Conservation (phyloP, 441 rosid genomes). For the Populus trichocarpa region DNA sequence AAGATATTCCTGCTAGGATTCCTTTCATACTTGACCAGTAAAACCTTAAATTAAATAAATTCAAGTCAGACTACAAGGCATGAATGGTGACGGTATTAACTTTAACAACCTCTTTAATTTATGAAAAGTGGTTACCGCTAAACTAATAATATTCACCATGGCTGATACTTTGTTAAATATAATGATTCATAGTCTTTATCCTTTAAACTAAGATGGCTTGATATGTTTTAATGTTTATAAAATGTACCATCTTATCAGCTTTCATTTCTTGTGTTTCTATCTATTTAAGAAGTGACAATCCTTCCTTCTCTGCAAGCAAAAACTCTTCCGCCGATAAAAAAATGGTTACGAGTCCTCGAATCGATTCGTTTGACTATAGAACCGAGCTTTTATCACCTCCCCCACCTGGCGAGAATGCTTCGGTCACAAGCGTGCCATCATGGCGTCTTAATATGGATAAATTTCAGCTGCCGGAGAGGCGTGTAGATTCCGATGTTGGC, state of each 20-base stretch:
- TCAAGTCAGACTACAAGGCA: background rate
- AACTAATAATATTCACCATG: background rate
- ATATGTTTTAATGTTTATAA: background rate
- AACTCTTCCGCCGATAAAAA: conserved; percentile 6
- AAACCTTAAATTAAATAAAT: background rate
- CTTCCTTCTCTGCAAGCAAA: background rate
- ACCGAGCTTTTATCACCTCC: conserved; percentile 41
- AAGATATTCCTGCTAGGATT: background rate
- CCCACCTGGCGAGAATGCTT: conserved; percentile 7
- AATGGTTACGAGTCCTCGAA: conserved; percentile 26
- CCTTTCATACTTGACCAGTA: background rate
- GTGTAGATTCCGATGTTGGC: conserved; percentile 15
- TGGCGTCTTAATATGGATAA: conserved; percentile 39
- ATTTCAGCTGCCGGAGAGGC: conserved; percentile 25
- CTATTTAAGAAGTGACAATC: background rate
- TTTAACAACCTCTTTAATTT: too few relatives aligned
- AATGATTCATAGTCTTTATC: background rate
- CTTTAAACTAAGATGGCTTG: background rate
- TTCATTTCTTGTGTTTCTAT: background rate
- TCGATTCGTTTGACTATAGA: conserved; percentile 28
- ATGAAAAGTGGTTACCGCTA: background rate
- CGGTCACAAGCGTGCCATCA: conserved; percentile 15
- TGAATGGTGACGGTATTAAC: background rate
- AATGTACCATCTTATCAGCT: background rate
- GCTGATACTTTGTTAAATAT: background rate